Conservation (phyloP, 2,329 filamentous ascomycete genomes). For the Pseudopithomyces chartarum region DNA sequence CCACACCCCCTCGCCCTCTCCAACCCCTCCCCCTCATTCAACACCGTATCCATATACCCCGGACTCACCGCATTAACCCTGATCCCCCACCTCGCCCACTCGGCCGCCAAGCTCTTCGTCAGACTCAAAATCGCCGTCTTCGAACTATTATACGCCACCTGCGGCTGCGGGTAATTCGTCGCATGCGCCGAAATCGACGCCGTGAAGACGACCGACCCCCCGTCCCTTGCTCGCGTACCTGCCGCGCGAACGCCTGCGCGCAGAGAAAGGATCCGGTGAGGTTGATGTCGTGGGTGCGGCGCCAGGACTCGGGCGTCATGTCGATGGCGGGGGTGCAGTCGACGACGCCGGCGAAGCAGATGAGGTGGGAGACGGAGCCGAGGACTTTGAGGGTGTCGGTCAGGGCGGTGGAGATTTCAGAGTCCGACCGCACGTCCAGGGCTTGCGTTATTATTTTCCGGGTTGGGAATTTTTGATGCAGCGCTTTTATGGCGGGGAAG, state of each 20-base stretch:
- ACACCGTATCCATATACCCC: conserved; percentile 77
- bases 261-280: conserved; percentile 72
- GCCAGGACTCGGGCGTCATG: conserved; percentile 63
- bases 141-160: conserved; percentile 72
- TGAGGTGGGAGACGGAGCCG: conserved; percentile 60
- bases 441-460: conserved; percentile 56
- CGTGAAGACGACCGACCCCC: conserved; percentile 69
- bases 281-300: conserved; percentile 71
- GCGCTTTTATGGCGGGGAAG: conserved; percentile 48
- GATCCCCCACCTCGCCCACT: conserved; percentile 75
- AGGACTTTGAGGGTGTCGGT: conserved; percentile 49
- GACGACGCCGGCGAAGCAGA: conserved; percentile 73
- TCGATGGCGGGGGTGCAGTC: conserved; percentile 65
- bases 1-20: conserved; percentile 62
- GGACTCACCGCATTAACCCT: conserved; percentile 72
- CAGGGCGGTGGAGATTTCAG: conserved; percentile 48
- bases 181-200: conserved; percentile 71
- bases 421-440: conserved; percentile 65
- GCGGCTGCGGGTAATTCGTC: conserved; percentile 75
- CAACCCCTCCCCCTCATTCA: conserved; percentile 69
- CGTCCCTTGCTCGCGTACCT: conserved; percentile 46
- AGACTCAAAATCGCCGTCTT: conserved; percentile 71
- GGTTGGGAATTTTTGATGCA: conserved; percentile 61
- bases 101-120: conserved; percentile 69
- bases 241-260: conserved; percentile 65